phyloP scores from a whole-genome alignment of 2,329 filamentous ascomycete genomes.

The Blastomyces silverae region DNA sequence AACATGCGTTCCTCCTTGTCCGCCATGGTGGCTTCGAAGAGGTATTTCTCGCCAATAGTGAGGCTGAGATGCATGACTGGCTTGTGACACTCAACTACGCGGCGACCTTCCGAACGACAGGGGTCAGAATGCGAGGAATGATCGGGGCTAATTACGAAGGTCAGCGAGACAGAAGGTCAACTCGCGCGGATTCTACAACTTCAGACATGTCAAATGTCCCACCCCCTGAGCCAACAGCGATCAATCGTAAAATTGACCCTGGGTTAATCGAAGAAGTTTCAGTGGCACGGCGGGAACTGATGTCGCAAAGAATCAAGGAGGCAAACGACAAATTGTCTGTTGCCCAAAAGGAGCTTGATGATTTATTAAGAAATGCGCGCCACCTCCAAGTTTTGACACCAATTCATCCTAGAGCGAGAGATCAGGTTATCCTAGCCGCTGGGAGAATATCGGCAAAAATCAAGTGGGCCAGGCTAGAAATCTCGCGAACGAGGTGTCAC shows the following conservation, averaged over 20 bases:
- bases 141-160: conserved; percentile 79
- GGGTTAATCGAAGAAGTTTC: conserved; percentile 84
- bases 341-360: conserved; percentile 70
- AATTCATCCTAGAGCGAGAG: conserved; percentile 81
- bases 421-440: conserved; percentile 77
- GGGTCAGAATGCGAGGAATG: conserved; percentile 82
- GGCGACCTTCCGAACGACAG: conserved; percentile 84
- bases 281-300: conserved; percentile 70
- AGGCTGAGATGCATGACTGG: conserved; percentile 94
- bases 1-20: conserved; percentile 88
- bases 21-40: conserved; percentile 83
- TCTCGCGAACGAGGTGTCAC: conserved; percentile 87
- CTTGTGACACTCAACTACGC: conserved; percentile 93
- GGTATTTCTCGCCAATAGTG: conserved; percentile 80
- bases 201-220: conserved; percentile 54
- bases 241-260: conserved; percentile 66
- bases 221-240: conserved; percentile 61
- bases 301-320: conserved; percentile 75
- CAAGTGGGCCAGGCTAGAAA: conserved; percentile 90
- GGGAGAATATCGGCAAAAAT: conserved; percentile 78
- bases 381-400: conserved; percentile 85
- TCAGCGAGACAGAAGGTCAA: conserved; percentile 51
- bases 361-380: conserved; percentile 77
- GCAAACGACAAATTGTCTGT: conserved; percentile 69
- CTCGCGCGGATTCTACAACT: conserved; percentile 57